A percentile compares a stretch with the other conserved stretches of the same genome.
Conservation (phyloP, 345 rosid genomes). For the Citrus reticulata region DNA sequence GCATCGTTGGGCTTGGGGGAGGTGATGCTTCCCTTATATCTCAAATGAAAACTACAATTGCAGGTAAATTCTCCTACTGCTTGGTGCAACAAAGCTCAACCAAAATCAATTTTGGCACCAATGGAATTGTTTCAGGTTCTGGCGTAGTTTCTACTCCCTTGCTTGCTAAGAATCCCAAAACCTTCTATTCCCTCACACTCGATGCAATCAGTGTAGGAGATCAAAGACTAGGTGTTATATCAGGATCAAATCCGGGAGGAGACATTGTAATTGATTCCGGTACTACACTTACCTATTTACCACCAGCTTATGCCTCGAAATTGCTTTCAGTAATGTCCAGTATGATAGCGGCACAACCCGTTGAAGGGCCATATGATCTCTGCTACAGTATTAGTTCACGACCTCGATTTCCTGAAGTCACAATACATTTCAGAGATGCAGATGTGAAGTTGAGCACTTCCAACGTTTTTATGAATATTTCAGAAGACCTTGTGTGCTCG, state of each 20-base stretch:
- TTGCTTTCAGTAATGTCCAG: slow-evolving; percentile 18
- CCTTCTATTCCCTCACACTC: slow-evolving; percentile 37
- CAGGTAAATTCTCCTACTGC: slow-evolving; percentile 59
- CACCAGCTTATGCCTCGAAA: slow-evolving; percentile 15
- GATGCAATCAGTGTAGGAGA: slow-evolving; percentile 43
- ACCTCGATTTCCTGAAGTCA: slow-evolving; percentile 29
- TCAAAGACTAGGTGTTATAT: slow-evolving; percentile 17
- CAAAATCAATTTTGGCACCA: slow-evolving; percentile 49
- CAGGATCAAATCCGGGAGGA: slow-evolving; percentile 18
- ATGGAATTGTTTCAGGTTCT: slow-evolving; percentile 35
- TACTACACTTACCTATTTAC: slow-evolving; percentile 41
- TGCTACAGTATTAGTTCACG: slow-evolving; percentile 26
- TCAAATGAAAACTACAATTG: slow-evolving; percentile 39
- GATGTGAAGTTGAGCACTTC: slow-evolving; percentile 27
- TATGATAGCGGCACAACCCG: slow-evolving; percentile 6
- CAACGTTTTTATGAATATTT: slow-evolving; percentile 30
- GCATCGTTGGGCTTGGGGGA: slow-evolving; percentile 57
- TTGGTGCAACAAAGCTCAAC: slow-evolving; percentile 40
- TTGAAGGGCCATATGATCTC: slow-evolving; percentile 30
- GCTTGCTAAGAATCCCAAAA: slow-evolving; percentile 21
- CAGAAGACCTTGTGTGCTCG: slow-evolving; percentile 28
- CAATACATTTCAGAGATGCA: slow-evolving; percentile 36
- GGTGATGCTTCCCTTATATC: slow-evolving; percentile 50
- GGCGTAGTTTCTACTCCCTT: slow-evolving; percentile 45
- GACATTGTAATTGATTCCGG: slow-evolving; percentile 69